Conservation (phyloP, 768 basidiomycete species). For the Lactarius deliciosus region DNA sequence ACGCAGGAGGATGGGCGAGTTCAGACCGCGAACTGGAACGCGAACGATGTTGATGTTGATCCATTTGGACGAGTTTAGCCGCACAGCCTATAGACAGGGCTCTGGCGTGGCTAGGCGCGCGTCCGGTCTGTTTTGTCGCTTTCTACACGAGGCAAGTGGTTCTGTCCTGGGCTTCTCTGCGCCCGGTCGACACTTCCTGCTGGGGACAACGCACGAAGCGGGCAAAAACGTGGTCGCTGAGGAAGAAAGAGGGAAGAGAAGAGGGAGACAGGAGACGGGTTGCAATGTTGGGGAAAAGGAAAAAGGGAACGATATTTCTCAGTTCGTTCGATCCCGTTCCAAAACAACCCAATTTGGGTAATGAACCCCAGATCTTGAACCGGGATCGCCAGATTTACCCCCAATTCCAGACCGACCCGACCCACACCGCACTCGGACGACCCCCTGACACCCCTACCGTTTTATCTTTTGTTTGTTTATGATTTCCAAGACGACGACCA, state of each 20-base stretch:
- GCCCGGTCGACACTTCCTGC: constrained; percentile 6
- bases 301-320: neutral
- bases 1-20: constrained; percentile 2
- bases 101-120: constrained; percentile 20
- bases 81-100: constrained; percentile 23
- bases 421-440: neutral
- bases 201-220: neutral
- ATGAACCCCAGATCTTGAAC: constrained; percentile 28
- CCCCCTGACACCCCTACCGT: neutral
- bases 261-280: neutral
- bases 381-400: constrained; percentile 23
- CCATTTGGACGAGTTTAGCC: constrained; percentile 16
- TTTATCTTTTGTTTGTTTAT: neutral
- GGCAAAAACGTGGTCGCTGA: neutral
- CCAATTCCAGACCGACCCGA: neutral
- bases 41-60: constrained; percentile 23
- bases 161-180: constrained; percentile 16
- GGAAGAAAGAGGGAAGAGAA: neutral
- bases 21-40: constrained; percentile 29
- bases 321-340: neutral
- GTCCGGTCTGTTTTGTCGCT: constrained; percentile 22
- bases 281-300: neutral
- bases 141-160: constrained; percentile 24
- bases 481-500: neutral
- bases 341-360: constrained; percentile 10